Base-by-base conservation (phyloP, 495 filamentous ascomycete genomes). In the Polyplosphaeria fusca region DNA sequence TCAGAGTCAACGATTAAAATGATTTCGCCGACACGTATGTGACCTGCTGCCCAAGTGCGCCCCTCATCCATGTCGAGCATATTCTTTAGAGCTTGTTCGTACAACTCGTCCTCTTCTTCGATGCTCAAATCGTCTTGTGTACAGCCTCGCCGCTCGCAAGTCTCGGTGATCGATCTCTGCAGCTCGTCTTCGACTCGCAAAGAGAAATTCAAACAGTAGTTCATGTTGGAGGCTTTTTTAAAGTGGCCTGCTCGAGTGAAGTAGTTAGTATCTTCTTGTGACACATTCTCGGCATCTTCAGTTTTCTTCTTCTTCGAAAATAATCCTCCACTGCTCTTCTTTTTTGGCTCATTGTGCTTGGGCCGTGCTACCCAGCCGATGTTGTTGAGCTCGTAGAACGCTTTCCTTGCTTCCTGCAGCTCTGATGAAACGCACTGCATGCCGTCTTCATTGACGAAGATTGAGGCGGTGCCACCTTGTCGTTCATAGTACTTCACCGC, bases 171-270 rank as follows among this genome's bases (percentile, higher is more conserved):
- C 2, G 52, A 26, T 13, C 55, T 39, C 24, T 47, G 28, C 13
- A 90, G 76, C 63, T 82, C 83, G 18, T 88, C 85, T 68, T 91
- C 87, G 0, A 90, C 83, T 54, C 82, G 82, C 70, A 81, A 84
- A 16, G 85, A 87, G 55, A 91, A 77, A 76, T 86, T 85, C 28
- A 91, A 73, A 9, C 77, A 86, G 58, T 79, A 91, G 72, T 91
- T 91, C 87, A 91, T 91, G 75, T 91, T 91, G 25, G 84, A 87
- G 11, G 86, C 86, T 55, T 90, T 84, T 76, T 84, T 85, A 71
- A 85, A 84, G 66, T 72, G 70, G 20, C 73, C 71, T 43, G 62
- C 66, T n/a, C 72, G 69, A 5, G 64, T 37, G 66, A 73, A 75
- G 19, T 81, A 82, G 57, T 86, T 77, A 46, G 81, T 76, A 47